Percentiles rank a stretch among this genome's conserved stretches.
Conservation (phyloP, 2,329 filamentous ascomycete species). For the Rhynchosporium secalis region DNA sequence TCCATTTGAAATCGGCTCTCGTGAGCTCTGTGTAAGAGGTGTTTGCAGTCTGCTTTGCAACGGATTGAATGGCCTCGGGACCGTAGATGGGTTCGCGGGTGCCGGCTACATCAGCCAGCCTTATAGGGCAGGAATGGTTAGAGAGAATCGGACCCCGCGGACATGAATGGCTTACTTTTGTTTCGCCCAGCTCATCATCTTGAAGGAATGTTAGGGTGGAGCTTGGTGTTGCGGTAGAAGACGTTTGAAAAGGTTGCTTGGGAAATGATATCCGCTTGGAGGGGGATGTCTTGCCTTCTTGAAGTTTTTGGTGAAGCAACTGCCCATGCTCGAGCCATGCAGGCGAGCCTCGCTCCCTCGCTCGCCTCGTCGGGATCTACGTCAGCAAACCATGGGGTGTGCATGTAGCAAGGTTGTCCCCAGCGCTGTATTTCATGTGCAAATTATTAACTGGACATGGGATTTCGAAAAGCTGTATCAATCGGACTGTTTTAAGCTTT, state of each 20-base stretch:
- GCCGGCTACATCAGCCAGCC: constrained; percentile 79
- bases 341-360: constrained; percentile 10
- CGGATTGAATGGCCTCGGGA: constrained; percentile 79
- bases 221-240: constrained; percentile 16
- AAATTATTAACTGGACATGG: constrained; percentile 7
- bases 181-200: constrained; percentile 94
- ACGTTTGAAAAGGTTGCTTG: background rate
- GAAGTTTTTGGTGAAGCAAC: constrained; percentile 9
- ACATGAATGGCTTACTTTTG: constrained; percentile 65
- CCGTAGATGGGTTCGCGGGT: constrained; percentile 97
- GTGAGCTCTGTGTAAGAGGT: constrained; percentile 78
- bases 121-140: constrained; percentile 39
- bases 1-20: constrained; percentile 81
- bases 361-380: constrained; percentile 18
- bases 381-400: constrained; percentile 23
- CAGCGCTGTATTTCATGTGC: constrained; percentile 10
- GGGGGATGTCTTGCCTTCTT: background rate
- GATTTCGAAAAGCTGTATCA: constrained; percentile 2
- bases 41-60: constrained; percentile 75
- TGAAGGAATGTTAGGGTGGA: constrained; percentile 37
- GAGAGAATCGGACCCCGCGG: constrained; percentile 25
- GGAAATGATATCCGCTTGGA: background rate
- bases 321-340: too few species aligned
- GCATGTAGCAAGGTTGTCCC: constrained; percentile 17
- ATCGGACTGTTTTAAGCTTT: background rate